phyloP scores from a whole-genome alignment of 805 yeast genomes.

The Metschnikowia santaceciliae region DNA sequence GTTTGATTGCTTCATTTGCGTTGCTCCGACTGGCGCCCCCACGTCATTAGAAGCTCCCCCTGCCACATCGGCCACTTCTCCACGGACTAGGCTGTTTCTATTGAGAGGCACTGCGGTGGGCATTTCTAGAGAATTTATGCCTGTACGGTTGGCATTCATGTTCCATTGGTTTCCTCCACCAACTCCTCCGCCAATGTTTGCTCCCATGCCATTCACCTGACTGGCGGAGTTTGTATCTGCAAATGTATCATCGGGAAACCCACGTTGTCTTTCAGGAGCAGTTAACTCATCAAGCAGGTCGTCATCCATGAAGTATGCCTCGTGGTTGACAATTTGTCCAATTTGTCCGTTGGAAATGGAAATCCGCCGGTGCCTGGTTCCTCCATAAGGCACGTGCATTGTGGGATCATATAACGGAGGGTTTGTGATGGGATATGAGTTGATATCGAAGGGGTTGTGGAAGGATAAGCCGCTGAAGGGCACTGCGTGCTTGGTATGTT shows the following conservation, averaged over 20 bases:
- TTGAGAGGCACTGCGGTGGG: not conserved
- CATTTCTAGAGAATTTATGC: not conserved
- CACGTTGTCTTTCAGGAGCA: not conserved
- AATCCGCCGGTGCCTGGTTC: constrained; percentile 55
- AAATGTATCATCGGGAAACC: not conserved
- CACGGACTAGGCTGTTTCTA: not conserved
- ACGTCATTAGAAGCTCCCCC: not conserved
- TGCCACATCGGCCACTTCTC: not conserved
- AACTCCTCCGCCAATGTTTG: not conserved
- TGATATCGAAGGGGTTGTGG: constrained; percentile 38
- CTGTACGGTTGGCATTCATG: not conserved
- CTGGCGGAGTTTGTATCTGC: not conserved
- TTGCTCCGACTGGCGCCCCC: not conserved
- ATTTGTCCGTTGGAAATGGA: constrained; percentile 85
- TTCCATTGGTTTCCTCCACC: not conserved
- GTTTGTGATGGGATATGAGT: constrained; percentile 41
- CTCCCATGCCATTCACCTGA: not conserved
- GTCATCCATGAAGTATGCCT: constrained; percentile 32
- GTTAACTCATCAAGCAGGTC: constrained; percentile 21
- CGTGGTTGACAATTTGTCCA: constrained; percentile 60
- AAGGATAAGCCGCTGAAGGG: constrained; percentile 16
- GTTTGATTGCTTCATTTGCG: not conserved
- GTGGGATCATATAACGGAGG: constrained; percentile 46
- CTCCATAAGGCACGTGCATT: constrained; percentile 33
- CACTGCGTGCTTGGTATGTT: constrained; percentile 6